These are phyloP conservation scores for Neonectria hederae DNA, from an alignment of 2,329 filamentous ascomycete species.

Conservation along the genomic window DNA sequence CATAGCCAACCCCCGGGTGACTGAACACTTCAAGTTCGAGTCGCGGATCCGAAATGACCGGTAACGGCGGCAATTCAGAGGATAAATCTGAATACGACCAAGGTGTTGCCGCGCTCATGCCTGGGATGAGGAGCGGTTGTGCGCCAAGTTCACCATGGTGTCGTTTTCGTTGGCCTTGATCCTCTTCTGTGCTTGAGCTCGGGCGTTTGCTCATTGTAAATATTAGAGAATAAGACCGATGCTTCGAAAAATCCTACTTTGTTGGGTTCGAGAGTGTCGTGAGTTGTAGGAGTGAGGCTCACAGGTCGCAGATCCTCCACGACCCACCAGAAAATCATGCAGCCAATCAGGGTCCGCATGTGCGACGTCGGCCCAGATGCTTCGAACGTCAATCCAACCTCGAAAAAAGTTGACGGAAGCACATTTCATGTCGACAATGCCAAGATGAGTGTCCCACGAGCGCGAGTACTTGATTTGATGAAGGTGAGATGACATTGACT, in stretches of 20 bases:
- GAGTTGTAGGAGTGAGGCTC: conserved; percentile 11
- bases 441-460: conserved; percentile 70
- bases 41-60: conserved; percentile 65
- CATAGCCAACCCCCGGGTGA: conserved; percentile 62
- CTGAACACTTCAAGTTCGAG: conserved; percentile 74
- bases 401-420: conserved; percentile 39
- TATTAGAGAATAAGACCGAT: not conserved
- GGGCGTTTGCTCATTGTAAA: conserved; percentile 29
- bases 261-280: not conserved
- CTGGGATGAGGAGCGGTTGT: conserved; percentile 21
- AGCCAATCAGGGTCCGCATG: conserved; percentile 35
- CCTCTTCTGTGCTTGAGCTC: conserved; percentile 11
- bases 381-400: conserved; percentile 43
- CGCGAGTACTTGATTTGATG: conserved; percentile 75
- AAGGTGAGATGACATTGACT: conserved; percentile 64
- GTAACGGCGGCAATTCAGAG: conserved; percentile 64
- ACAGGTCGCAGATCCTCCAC: not conserved
- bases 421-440: conserved; percentile 42
- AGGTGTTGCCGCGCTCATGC: conserved; percentile 41
- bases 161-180: conserved; percentile 31
- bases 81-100: conserved; percentile 64
- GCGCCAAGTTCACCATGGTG: conserved; percentile 22
- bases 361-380: conserved; percentile 33
- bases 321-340: conserved; percentile 9
- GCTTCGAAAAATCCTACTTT: not conserved